These are phyloP conservation scores for Pyrrhoderma noxium DNA, from an alignment of 1,284 basidiomycete genomes.

Conservation along the genomic window DNA sequence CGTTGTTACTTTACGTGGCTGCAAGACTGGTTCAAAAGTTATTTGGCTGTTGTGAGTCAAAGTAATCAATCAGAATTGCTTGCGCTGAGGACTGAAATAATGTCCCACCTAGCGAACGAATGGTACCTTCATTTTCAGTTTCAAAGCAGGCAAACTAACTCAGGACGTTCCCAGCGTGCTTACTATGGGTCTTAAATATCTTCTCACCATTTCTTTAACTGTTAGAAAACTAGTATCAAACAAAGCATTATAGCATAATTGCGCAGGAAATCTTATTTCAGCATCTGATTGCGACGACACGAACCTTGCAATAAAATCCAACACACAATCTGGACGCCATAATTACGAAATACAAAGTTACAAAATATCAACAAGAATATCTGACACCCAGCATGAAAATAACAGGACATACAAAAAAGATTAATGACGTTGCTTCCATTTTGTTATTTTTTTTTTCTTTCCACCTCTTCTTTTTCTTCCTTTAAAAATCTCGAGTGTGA, in stretches of 20 bases:
- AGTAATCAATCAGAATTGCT: too few relatives aligned
- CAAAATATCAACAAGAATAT: slow-evolving; percentile 9
- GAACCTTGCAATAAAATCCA: slow-evolving; percentile 15
- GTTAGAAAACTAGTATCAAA: background rate
- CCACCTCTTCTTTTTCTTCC: background rate
- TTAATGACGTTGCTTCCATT: background rate
- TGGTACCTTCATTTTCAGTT: slow-evolving; percentile 29
- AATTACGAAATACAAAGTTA: slow-evolving; percentile 7
- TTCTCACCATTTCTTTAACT: background rate
- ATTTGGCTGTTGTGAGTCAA: slow-evolving; percentile 77
- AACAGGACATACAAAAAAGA: too few relatives aligned
- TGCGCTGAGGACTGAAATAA: background rate
- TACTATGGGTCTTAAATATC: slow-evolving; percentile 15
- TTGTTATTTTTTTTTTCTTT: background rate
- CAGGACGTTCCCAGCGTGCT: slow-evolving; percentile 5
- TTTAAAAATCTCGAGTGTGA: background rate
- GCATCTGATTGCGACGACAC: slow-evolving; percentile 14
- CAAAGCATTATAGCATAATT: slow-evolving; percentile 3
- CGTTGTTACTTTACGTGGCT: slow-evolving; percentile 76
- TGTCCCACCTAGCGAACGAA: slow-evolving; percentile 36
- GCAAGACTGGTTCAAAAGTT: slow-evolving; percentile 80
- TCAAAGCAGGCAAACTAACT: slow-evolving; percentile 1
- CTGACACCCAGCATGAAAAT: background rate
- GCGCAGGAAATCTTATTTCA: slow-evolving; percentile 15
- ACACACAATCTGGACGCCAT: slow-evolving; percentile 16